phyloP scores from a whole-genome alignment of 257 asterid genomes.

The Pogostemon cablin region DNA sequence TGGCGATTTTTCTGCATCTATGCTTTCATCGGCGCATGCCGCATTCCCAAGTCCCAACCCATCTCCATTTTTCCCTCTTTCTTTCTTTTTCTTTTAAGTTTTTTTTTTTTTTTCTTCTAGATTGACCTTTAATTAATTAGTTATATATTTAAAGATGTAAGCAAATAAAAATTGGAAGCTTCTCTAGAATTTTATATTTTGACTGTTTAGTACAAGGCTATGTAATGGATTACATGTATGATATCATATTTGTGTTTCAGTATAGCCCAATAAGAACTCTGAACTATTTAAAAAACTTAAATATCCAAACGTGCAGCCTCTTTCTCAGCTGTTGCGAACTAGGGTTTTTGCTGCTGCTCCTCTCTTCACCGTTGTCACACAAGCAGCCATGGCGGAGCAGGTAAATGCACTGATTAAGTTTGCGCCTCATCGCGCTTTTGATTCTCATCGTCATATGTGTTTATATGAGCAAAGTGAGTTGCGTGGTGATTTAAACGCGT shows the following conservation, averaged over 20 bases:
- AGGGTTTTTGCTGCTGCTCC: constrained; percentile 36
- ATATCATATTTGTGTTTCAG: not conserved
- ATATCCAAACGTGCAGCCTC: not conserved
- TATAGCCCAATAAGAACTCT: constrained; percentile 15
- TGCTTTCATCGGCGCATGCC: not conserved
- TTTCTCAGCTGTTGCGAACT: constrained; percentile 25
- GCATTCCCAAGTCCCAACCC: too few relatives aligned
- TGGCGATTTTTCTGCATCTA: constrained; percentile 20
- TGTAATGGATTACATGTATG: too few relatives aligned
- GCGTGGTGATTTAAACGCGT: not conserved
- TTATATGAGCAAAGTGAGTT: not conserved
- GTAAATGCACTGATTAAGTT: constrained; percentile 24
- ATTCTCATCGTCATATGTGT: not conserved
- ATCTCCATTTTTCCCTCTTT: not conserved
- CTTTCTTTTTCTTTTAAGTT: not conserved
- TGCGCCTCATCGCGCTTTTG: not conserved
- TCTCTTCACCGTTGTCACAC: constrained; percentile 15
- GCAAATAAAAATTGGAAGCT: too few relatives aligned
- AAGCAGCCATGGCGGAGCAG: constrained; percentile 51
- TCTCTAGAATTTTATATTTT: too few relatives aligned
- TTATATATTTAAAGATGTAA: too few relatives aligned
- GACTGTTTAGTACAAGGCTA: too few relatives aligned
- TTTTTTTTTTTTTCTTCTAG: too few relatives aligned
- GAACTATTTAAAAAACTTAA: not conserved
- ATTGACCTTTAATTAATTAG: not conserved